Evolutionary conservation across 1,284 basidiomycete species (phyloP).

Genomic region (Phylloboletellus chloephorus): DNA sequence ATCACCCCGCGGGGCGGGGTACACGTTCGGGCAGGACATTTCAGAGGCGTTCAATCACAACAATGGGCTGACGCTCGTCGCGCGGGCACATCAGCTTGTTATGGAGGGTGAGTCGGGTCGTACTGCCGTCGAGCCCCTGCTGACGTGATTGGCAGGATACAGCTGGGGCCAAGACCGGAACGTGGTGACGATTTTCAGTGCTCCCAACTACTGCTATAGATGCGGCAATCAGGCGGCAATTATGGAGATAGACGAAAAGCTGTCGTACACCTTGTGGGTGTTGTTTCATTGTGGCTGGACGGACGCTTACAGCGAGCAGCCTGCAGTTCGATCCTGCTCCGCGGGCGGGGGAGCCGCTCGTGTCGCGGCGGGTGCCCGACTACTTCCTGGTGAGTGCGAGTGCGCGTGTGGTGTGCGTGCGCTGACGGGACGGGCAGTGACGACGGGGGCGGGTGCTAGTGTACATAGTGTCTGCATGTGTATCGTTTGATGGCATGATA

Average conservation of each 20-base stretch:
- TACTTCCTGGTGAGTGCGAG: slow-evolving; percentile 75
- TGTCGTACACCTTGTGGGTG: slow-evolving; percentile 87
- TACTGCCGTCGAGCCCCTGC: not conserved
- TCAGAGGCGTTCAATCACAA: slow-evolving; percentile 98
- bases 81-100: slow-evolving; percentile 93
- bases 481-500: slow-evolving; percentile 10
- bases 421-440: slow-evolving; percentile 20
- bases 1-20: slow-evolving; percentile 96
- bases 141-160: slow-evolving; percentile 48
- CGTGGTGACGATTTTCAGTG: slow-evolving; percentile 99
- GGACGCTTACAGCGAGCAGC: slow-evolving; percentile 44
- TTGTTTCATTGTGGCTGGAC: slow-evolving; percentile 7
- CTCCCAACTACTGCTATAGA: slow-evolving; percentile 98
- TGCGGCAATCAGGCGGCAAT: slow-evolving; percentile 99
- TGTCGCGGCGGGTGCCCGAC: slow-evolving; percentile 97
- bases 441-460: slow-evolving; percentile 11
- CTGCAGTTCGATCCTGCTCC: slow-evolving; percentile 99
- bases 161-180: slow-evolving; percentile 99
- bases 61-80: slow-evolving; percentile 95
- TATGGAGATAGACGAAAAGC: slow-evolving; percentile 99
- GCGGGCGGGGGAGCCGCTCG: slow-evolving; percentile 94
- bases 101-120: slow-evolving; percentile 78
- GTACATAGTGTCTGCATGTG: slow-evolving; percentile 25
- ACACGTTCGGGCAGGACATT: slow-evolving; percentile 99
- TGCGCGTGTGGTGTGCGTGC: not conserved